These are phyloP conservation scores for Boechera divaricarpa DNA, from an alignment of 345 rosid species.

Conservation along the genomic window DNA sequence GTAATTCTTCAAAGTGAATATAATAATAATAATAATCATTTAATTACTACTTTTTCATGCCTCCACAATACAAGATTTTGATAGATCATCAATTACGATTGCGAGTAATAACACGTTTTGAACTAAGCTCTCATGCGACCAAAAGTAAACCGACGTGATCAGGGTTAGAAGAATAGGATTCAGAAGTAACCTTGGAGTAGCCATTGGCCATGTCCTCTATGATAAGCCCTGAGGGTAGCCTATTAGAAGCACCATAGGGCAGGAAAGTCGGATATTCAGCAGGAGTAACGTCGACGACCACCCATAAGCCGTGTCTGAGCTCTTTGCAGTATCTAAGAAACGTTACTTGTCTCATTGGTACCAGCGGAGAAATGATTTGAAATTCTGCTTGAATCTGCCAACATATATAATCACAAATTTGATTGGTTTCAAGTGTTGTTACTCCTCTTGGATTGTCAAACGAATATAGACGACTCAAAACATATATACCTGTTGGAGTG, in stretches of 20 bases:
- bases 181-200: slow-evolving; percentile 58
- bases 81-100: background rate
- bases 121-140: background rate
- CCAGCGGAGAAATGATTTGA: slow-evolving; percentile 65
- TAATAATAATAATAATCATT: too few species aligned
- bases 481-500: slow-evolving; percentile 59
- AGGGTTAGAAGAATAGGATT: background rate
- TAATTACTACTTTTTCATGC: too few species aligned
- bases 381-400: slow-evolving; percentile 67
- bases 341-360: slow-evolving; percentile 58
- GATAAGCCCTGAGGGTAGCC: slow-evolving; percentile 79
- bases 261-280: slow-evolving; percentile 20
- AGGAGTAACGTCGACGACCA: slow-evolving; percentile 69
- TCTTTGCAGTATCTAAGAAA: slow-evolving; percentile 75
- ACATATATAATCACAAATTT: background rate
- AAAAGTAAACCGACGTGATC: background rate
- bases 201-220: slow-evolving; percentile 60
- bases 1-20: background rate
- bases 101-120: background rate
- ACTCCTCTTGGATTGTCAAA: background rate
- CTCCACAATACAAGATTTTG: background rate
- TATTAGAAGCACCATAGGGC: slow-evolving; percentile 41
- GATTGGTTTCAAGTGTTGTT: background rate
- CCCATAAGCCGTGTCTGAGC: slow-evolving; percentile 60
- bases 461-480: background rate